Evolutionary conservation across 805 yeast species (phyloP).

Genomic region (Zygoascus biomembranicola): DNA sequence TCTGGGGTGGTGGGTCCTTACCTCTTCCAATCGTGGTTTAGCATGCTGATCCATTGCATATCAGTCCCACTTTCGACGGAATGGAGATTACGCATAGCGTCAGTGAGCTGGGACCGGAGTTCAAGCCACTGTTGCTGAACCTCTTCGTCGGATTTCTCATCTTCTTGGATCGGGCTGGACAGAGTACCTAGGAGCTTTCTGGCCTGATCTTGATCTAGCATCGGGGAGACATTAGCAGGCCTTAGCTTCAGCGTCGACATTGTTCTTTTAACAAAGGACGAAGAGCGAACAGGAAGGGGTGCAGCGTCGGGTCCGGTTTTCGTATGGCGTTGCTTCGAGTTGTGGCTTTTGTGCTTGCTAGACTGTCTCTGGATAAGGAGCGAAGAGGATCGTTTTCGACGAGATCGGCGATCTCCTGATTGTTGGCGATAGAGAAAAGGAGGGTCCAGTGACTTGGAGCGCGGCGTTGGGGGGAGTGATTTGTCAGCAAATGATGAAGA

Average conservation of each 20-base stretch:
- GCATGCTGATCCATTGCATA: conserved; percentile 14
- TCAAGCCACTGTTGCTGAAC: conserved; percentile 6
- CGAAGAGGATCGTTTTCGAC: not conserved
- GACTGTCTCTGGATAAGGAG: not conserved
- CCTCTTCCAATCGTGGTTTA: not conserved
- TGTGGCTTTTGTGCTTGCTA: not conserved
- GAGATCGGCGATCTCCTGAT: not conserved
- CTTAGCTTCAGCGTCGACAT: not conserved
- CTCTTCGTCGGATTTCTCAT: not conserved
- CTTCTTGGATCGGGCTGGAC: not conserved
- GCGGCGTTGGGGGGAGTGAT: not conserved
- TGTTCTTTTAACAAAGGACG: not conserved
- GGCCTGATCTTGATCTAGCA: not conserved
- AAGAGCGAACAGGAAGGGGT: not conserved
- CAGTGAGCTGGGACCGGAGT: conserved; percentile 5
- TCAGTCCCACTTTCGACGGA: conserved; percentile 7
- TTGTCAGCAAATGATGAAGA: not conserved
- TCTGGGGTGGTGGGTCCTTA: conserved; percentile 1
- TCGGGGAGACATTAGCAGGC: not conserved
- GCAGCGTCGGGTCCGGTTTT: not conserved
- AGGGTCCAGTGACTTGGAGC: not conserved
- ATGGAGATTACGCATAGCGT: conserved; percentile 10
- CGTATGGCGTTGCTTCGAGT: not conserved
- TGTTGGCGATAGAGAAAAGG: not conserved
- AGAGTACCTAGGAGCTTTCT: not conserved